Evolutionary conservation across 345 rosid species (phyloP).

Genomic region (Crucihimalaya himalaica): DNA sequence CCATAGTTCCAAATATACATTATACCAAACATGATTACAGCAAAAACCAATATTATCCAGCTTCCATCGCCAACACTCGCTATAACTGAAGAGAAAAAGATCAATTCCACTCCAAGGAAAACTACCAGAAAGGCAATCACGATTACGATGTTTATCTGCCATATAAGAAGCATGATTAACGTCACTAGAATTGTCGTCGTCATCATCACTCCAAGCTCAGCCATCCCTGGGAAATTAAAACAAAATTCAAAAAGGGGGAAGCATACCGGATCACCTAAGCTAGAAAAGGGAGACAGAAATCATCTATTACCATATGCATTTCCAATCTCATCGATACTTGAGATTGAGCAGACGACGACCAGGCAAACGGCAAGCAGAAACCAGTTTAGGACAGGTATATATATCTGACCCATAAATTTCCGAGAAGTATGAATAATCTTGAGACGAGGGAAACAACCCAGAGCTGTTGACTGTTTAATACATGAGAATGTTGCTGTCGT

Average conservation of each 20-base stretch:
- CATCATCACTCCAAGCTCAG: constrained; percentile 99
- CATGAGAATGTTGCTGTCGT: constrained; percentile 99
- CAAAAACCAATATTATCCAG: constrained; percentile 92
- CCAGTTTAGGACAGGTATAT: constrained; percentile 99
- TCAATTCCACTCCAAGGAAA: constrained; percentile 83
- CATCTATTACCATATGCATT: constrained; percentile 85
- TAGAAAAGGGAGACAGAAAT: constrained; percentile 28
- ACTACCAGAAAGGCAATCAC: constrained; percentile 66
- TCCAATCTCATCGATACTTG: constrained; percentile 90
- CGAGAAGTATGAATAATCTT: constrained; percentile 97
- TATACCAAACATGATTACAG: constrained; percentile 78
- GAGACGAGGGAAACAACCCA: constrained; percentile 98
- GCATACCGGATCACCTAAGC: constrained; percentile 20
- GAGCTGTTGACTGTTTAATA: constrained; percentile 92
- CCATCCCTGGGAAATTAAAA: constrained; percentile 67
- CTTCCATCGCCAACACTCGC: constrained; percentile 85
- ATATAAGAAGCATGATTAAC: constrained; percentile 95
- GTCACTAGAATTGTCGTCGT: constrained; percentile 92
- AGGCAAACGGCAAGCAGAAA: constrained; percentile 86
- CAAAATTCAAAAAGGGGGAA: neutral
- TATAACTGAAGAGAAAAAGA: constrained; percentile 85
- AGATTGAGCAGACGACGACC: constrained; percentile 74
- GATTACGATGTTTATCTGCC: constrained; percentile 90
- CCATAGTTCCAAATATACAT: constrained; percentile 98
- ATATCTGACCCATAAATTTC: constrained; percentile 98